phyloP scores from a whole-genome alignment of 106 monocot species.

The Acorus gramineus region DNA sequence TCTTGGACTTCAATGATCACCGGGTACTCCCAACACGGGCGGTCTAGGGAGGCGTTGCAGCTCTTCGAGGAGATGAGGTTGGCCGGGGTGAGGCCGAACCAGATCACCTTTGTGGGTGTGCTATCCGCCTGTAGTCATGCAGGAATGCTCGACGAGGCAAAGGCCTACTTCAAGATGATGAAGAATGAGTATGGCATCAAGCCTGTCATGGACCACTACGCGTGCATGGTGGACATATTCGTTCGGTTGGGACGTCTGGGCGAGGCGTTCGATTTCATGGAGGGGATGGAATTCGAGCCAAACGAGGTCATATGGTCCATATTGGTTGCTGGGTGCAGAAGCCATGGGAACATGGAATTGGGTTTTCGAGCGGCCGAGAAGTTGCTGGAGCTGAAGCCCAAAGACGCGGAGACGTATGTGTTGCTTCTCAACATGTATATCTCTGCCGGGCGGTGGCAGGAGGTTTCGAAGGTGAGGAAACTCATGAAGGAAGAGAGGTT shows the following conservation, averaged over 20 bases:
- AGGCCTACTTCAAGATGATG: slow-evolving; percentile 81
- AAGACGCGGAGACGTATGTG: slow-evolving; percentile 50
- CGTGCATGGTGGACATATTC: slow-evolving; percentile 92
- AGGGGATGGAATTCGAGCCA: slow-evolving; percentile 51
- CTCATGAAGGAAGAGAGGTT: slow-evolving; percentile 77
- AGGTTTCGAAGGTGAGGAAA: slow-evolving; percentile 67
- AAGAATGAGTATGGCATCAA: slow-evolving; percentile 61
- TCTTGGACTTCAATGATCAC: slow-evolving; percentile 93
- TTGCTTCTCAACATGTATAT: slow-evolving; percentile 79
- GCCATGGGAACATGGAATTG: slow-evolving; percentile 69
- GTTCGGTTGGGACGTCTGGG: slow-evolving; percentile 64
- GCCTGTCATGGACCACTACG: slow-evolving; percentile 80
- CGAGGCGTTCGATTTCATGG: slow-evolving; percentile 60
- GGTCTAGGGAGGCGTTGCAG: slow-evolving; percentile 48
- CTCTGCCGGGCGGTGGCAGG: slow-evolving; percentile 71
- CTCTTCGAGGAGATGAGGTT: slow-evolving; percentile 90
- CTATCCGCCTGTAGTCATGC: slow-evolving; percentile 91
- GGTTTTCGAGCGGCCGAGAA: slow-evolving; percentile 62
- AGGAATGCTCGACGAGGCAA: slow-evolving; percentile 63
- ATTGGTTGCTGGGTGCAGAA: slow-evolving; percentile 69
- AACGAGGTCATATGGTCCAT: slow-evolving; percentile 91
- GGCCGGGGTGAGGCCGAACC: slow-evolving; percentile 56
- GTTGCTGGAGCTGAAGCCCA: slow-evolving; percentile 56
- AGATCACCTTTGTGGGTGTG: slow-evolving; percentile 77
- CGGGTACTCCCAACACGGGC: slow-evolving; percentile 76